These are phyloP conservation scores for Zygoascus flipseniorum DNA, from an alignment of 805 yeast genomes.

Conservation along the genomic window DNA sequence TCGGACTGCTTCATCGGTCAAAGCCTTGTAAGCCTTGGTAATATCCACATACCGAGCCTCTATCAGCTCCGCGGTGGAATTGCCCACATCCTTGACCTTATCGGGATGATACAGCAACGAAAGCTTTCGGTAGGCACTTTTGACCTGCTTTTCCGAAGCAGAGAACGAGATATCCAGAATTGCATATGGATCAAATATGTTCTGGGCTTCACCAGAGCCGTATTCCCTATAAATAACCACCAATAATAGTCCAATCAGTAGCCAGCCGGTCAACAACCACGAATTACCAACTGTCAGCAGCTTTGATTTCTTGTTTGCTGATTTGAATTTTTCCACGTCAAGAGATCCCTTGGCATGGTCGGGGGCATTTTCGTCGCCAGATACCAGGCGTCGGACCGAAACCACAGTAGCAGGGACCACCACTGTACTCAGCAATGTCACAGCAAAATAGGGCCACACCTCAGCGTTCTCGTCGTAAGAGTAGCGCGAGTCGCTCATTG, in stretches of 20 bases:
- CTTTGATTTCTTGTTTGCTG: constrained; percentile 19
- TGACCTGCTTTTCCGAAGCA: constrained; percentile 69
- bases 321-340: constrained; percentile 18
- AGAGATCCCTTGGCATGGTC: not conserved
- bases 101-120: constrained; percentile 92
- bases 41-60: constrained; percentile 75
- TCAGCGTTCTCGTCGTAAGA: constrained; percentile 83
- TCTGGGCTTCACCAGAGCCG: constrained; percentile 27
- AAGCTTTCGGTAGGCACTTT: constrained; percentile 74
- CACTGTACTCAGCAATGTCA: constrained; percentile 61
- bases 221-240: constrained; percentile 29
- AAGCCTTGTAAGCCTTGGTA: constrained; percentile 87
- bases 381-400: constrained; percentile 10
- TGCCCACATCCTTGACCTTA: constrained; percentile 54
- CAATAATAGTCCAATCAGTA: constrained; percentile 36
- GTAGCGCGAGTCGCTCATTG: constrained; percentile 49
- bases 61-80: constrained; percentile 50
- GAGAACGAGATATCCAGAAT: constrained; percentile 64
- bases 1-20: constrained; percentile 80
- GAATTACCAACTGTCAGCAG: constrained; percentile 29
- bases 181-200: constrained; percentile 80
- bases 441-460: constrained; percentile 86
- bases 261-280: constrained; percentile 52
- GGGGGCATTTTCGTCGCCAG: constrained; percentile 5
- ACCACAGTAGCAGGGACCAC: constrained; percentile 52